These are phyloP conservation scores for Xylona heveae DNA, from an alignment of 495 filamentous ascomycete species.

Conservation along the genomic window DNA sequence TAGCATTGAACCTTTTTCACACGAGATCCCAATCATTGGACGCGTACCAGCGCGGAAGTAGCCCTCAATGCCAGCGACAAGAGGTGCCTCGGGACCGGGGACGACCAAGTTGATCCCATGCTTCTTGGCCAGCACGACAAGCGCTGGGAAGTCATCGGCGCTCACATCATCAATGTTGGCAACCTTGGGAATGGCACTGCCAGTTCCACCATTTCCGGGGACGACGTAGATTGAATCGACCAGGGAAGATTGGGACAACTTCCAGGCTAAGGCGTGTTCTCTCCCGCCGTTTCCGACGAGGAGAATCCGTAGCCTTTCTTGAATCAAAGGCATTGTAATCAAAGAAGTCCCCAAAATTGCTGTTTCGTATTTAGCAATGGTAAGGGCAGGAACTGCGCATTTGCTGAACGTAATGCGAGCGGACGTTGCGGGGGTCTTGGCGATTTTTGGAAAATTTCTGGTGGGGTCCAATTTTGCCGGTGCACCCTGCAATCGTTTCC, in stretches of 20 bases:
- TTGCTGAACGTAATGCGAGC: too few species aligned
- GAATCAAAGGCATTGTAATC: too few species aligned
- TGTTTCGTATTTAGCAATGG: too few species aligned
- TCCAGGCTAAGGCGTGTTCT: conserved; percentile 92
- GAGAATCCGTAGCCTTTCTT: conserved; percentile 27
- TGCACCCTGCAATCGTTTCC: too few species aligned
- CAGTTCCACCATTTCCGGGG: conserved; percentile 84
- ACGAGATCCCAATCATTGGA: too few species aligned
- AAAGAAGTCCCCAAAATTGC: too few species aligned
- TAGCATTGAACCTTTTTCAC: too few species aligned
- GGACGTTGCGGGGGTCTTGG: too few species aligned
- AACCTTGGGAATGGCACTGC: conserved; percentile 38
- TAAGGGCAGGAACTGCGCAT: too few species aligned
- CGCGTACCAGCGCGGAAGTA: conserved; percentile 48
- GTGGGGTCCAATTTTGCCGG: too few species aligned
- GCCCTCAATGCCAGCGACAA: conserved; percentile 78
- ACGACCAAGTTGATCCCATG: conserved; percentile 67
- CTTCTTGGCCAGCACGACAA: conserved; percentile 53
- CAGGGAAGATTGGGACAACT: conserved; percentile 56
- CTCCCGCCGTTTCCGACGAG: conserved; percentile 84
- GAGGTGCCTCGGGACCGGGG: conserved; percentile 77
- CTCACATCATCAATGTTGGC: conserved; percentile 45
- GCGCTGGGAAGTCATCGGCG: conserved; percentile 50
- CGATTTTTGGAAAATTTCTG: too few species aligned
- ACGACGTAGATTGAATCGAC: conserved; percentile 44